Percentiles rank a stretch among this genome's conserved stretches.
phyloP scores from a whole-genome alignment of 2,329 filamentous ascomycete species.

The Lasiodiplodia citricola region DNA sequence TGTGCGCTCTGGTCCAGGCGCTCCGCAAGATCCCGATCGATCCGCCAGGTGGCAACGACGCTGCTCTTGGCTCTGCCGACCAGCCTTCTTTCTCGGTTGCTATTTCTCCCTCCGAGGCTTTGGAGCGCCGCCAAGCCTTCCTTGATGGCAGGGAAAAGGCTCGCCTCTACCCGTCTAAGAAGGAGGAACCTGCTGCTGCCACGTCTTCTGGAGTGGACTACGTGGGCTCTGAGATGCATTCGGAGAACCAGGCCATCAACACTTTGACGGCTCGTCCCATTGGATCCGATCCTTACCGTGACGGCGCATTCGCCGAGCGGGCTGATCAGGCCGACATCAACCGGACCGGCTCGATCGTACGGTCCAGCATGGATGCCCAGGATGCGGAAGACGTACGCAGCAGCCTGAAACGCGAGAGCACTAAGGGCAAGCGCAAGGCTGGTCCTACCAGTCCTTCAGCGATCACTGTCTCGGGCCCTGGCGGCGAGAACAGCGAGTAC shows the following conservation, averaged over 20 bases:
- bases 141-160: conserved; percentile 62
- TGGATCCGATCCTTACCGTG: conserved; percentile 49
- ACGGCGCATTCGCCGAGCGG: conserved; percentile 36
- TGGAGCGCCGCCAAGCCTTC: conserved; percentile 31
- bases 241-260: conserved; percentile 50
- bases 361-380: conserved; percentile 48
- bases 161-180: conserved; percentile 65
- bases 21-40: conserved; percentile 87
- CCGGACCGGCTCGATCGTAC: conserved; percentile 40
- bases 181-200: conserved; percentile 34
- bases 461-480: conserved; percentile 2
- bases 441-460: conserved; percentile 19
- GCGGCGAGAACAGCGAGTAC: not conserved
- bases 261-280: conserved; percentile 50
- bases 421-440: conserved; percentile 49
- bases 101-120: conserved; percentile 53
- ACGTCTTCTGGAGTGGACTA: conserved; percentile 41
- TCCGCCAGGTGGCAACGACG: conserved; percentile 73
- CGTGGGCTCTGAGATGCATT: conserved; percentile 33
- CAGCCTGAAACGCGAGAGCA: conserved; percentile 51
- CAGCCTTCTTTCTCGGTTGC: conserved; percentile 84
- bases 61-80: conserved; percentile 63
- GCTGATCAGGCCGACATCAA: conserved; percentile 16
- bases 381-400: conserved; percentile 55
- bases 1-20: conserved; percentile 87